phyloP scores from a whole-genome alignment of 2,329 filamentous ascomycete species.

The Curvularia verruculosa region DNA sequence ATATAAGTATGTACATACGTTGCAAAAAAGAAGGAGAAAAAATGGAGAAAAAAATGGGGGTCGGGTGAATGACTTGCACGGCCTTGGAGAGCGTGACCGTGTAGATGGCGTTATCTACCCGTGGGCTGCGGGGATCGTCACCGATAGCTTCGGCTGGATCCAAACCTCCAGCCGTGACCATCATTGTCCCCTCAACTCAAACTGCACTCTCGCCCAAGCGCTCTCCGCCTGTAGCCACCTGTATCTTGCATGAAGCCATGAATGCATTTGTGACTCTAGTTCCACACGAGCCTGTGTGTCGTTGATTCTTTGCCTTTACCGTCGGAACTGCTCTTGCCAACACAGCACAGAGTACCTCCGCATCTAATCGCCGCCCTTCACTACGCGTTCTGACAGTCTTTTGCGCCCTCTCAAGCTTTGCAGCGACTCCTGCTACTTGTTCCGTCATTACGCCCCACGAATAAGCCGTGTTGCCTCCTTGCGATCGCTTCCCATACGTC shows the following conservation, averaged over 20 bases:
- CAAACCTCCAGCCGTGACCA: conserved; percentile 14
- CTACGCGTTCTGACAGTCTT: conserved; percentile 18
- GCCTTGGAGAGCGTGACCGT: conserved; percentile 6
- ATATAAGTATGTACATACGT: too few species aligned
- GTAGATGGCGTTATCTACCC: conserved; percentile 17
- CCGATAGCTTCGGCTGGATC: conserved; percentile 20
- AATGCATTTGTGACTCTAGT: conserved; percentile 33
- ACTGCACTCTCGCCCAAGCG: conserved; percentile 12
- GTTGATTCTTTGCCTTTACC: conserved; percentile 33
- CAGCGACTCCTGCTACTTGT: neutral
- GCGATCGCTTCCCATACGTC: conserved; percentile 9
- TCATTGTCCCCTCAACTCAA: conserved; percentile 9
- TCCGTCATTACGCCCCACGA: conserved; percentile 32
- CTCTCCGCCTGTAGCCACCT: conserved; percentile 8
- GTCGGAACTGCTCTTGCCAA: conserved; percentile 20
- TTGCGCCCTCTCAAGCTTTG: conserved; percentile 9
- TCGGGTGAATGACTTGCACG: neutral
- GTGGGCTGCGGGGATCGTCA: conserved; percentile 17
- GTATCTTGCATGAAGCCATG: conserved; percentile 31
- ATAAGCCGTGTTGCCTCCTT: conserved; percentile 1
- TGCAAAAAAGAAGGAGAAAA: neutral
- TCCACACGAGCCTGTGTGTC: conserved; percentile 29
- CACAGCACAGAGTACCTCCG: conserved; percentile 22
- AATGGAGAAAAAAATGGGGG: neutral
- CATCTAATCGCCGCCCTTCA: conserved; percentile 20